A percentile compares a stretch with the other conserved stretches of the same genome.
Conservation (phyloP, 2,329 filamentous ascomycete genomes). For the Pseudogymnoascus sp. region DNA sequence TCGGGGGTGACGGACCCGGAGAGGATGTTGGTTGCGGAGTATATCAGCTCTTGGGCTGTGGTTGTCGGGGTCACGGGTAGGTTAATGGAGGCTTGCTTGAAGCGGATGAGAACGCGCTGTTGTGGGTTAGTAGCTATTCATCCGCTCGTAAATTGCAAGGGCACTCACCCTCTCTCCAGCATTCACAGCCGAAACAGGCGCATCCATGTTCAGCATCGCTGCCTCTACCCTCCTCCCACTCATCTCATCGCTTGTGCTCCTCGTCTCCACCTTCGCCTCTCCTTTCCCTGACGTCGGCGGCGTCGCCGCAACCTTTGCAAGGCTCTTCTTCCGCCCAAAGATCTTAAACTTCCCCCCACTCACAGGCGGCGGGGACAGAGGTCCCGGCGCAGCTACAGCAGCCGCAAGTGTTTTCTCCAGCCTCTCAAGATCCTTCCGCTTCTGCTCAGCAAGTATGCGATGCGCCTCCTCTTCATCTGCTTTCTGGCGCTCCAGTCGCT, state of each 20-base stretch:
- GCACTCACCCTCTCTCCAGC: constrained; percentile 62
- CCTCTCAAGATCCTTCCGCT: constrained; percentile 27
- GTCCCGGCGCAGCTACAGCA: constrained; percentile 15
- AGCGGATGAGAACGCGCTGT: constrained; percentile 64
- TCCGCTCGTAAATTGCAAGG: constrained; percentile 3
- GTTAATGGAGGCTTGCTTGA: constrained; percentile 57
- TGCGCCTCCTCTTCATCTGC: constrained; percentile 19
- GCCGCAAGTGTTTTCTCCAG: constrained; percentile 25
- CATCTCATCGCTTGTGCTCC: constrained; percentile 11
- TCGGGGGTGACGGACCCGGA: constrained; percentile 54
- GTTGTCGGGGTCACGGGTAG: constrained; percentile 70
- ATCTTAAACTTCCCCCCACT: constrained; percentile 24
- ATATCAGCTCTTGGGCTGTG: constrained; percentile 63
- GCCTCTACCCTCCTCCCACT: constrained; percentile 6
- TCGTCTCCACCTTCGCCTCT: constrained; percentile 9
- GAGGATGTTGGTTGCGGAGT: constrained; percentile 55
- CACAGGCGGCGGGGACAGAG: constrained; percentile 5
- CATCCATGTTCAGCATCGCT: constrained; percentile 48
- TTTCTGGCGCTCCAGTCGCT: background rate
- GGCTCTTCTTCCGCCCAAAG: constrained; percentile 22
- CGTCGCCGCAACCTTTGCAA: constrained; percentile 14
- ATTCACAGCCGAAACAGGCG: constrained; percentile 73
- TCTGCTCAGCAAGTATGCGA: constrained; percentile 23
- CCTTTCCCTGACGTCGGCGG: constrained; percentile 12
- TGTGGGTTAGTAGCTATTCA: constrained; percentile 23